Percentiles rank a stretch among this genome's conserved stretches.
Conservation (phyloP, 768 basidiomycete genomes). For the Rhizopogon vinicolor region DNA sequence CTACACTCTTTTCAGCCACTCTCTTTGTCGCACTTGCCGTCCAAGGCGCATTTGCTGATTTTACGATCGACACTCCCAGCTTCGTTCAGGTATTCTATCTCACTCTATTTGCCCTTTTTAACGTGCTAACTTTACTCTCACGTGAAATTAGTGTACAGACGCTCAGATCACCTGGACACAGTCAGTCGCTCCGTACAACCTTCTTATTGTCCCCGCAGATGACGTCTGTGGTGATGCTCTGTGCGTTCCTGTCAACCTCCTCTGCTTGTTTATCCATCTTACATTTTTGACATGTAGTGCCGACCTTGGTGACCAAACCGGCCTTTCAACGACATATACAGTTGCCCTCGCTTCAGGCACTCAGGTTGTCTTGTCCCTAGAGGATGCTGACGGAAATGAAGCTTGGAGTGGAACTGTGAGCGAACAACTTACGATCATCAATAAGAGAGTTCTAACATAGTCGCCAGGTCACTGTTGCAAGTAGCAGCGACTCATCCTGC, state of each 20-base stretch:
- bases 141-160: conserved; percentile 44
- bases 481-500: conserved; percentile 35
- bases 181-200: conserved; percentile 47
- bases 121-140: conserved; percentile 1
- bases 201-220: conserved; percentile 46
- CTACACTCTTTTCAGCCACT: conserved; percentile 71
- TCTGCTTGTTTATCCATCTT: conserved; percentile 5
- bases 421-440: conserved; percentile 6
- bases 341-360: conserved; percentile 43
- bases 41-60: conserved; percentile 46
- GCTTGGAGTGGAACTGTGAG: conserved; percentile 64
- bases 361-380: conserved; percentile 45
- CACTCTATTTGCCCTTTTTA: background rate
- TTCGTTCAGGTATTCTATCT: conserved; percentile 44
- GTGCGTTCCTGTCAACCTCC: conserved; percentile 34
- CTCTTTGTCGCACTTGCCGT: conserved; percentile 59
- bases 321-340: conserved; percentile 35
- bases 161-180: conserved; percentile 48
- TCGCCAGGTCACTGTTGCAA: conserved; percentile 30
- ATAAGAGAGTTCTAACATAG: background rate
- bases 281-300: conserved; percentile 32
- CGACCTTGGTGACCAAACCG: conserved; percentile 54
- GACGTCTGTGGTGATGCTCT: conserved; percentile 57
- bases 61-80: conserved; percentile 47
- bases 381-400: conserved; percentile 50